Evolutionary conservation across 345 rosid genomes (phyloP), one percentile per base, ranked within the genome.

Genomic region (Carallia pectinifolia): DNA sequence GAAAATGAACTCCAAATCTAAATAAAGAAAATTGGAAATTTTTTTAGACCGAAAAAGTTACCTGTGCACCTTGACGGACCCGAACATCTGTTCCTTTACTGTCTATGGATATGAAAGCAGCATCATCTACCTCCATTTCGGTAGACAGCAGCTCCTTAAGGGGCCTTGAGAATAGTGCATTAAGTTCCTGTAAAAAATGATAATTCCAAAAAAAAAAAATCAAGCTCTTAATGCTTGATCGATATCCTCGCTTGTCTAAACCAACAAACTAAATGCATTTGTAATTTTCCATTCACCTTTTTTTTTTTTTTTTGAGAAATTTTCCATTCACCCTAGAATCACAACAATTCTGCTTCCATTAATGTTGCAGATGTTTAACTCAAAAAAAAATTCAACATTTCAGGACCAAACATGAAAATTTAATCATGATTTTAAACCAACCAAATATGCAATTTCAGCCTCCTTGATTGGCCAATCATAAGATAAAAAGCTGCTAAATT

Each of bases 31-130:
- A 23, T 48, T 7, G 10, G 6, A 27, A 15, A 30, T 6, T 33
- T 44, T 31, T 23, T 19, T 13, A 40, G 53, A 10, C 15, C 16
- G 7, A n/a, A 55, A 18, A 31, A 5, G 9, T 62, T 84, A 94
- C 98, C 95, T 94, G 94, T 72, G 97, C 97, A 40, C 99, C 98
- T 80, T 90, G 98, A 53, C 98, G 98, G 58, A 95, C 96, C 27
- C 99, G 81, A 44, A 95, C 74, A 78, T 95, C 97, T 6, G 81
- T 84, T 61, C 99, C 99, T 82, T 89, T 95, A 82, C 99, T 92
- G 73, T 95, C 99, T 68, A 95, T 85, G 69, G 98, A 95, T 74
- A 92, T 92, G 27, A 95, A 76, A 70, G 99, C 99, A 64, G 90
- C 99, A 84, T 90, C 98, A 56, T 95, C 99, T 55, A 92, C 83